A percentile compares a stretch with the other conserved stretches of the same genome.
These are phyloP conservation scores for Nyssa sinensis DNA, from an alignment of 148 eudicot genomes.

Conservation along the genomic window DNA sequence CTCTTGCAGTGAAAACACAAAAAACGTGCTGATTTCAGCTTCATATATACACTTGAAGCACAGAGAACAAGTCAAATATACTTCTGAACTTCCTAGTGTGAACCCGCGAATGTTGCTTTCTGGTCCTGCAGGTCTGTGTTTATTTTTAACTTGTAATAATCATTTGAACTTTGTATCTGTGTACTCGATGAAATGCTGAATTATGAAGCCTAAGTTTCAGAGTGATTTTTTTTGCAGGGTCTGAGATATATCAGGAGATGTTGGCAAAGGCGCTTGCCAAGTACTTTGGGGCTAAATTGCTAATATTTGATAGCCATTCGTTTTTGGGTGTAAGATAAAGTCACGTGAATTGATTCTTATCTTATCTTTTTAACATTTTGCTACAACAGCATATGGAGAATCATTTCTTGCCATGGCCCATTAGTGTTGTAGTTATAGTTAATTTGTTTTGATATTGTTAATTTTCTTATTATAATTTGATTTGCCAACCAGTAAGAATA, in stretches of 20 bases:
- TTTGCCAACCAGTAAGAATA: not conserved
- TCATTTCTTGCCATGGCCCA: not conserved
- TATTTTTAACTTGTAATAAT: not conserved
- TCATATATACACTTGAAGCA: conserved; percentile 87
- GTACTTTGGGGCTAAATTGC: conserved; percentile 84
- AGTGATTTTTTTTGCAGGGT: conserved; percentile 55
- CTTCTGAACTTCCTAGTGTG: conserved; percentile 73
- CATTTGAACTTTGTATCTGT: not conserved
- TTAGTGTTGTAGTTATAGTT: not conserved
- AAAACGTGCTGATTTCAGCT: conserved; percentile 81
- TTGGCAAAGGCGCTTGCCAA: conserved; percentile 85
- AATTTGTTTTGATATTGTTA: too few species aligned
- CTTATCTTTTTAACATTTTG: conserved; percentile 6
- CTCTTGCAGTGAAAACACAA: conserved; percentile 83
- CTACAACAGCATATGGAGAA: not conserved
- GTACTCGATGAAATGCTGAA: not conserved
- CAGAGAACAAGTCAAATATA: conserved; percentile 72
- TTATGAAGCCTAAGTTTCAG: not conserved
- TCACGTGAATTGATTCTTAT: not conserved
- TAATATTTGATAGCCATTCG: conserved; percentile 79
- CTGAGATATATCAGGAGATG: conserved; percentile 97
- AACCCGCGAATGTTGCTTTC: conserved; percentile 92
- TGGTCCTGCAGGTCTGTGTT: conserved; percentile 80
- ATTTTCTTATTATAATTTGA: not conserved
- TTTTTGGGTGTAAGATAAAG: conserved; percentile 68